These are phyloP conservation scores for Fonsecaea monophora DNA, from an alignment of 2,329 filamentous ascomycete genomes.

Conservation along the genomic window DNA sequence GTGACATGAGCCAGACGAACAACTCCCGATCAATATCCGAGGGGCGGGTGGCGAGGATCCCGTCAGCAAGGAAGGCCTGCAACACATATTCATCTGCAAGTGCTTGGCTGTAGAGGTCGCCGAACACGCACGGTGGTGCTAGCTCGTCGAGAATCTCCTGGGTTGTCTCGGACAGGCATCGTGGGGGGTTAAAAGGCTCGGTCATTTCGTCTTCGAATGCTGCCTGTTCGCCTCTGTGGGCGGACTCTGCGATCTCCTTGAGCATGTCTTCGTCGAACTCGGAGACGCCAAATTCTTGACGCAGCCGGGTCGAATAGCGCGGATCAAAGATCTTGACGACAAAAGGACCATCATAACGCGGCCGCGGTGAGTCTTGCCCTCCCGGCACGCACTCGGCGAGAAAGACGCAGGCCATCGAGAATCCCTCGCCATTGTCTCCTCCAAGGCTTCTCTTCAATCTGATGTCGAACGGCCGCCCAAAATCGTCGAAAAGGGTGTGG, in stretches of 20 bases:
- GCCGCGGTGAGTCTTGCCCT: neutral
- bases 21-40: neutral
- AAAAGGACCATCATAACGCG: conserved; percentile 1
- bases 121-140: neutral
- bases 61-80: neutral
- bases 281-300: neutral
- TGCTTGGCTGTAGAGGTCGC: neutral
- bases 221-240: neutral
- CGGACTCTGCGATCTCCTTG: neutral
- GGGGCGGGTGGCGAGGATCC: neutral
- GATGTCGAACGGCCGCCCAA: conserved; percentile 5
- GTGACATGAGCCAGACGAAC: conserved; percentile 3
- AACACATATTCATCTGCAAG: neutral
- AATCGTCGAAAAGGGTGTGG: neutral
- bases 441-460: conserved; percentile 2
- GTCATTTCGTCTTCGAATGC: neutral
- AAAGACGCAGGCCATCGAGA: conserved; percentile 6
- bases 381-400: conserved; percentile 5
- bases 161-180: neutral
- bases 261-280: neutral
- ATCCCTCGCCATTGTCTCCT: neutral
- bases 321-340: conserved; percentile 8
- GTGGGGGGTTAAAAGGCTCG: neutral
- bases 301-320: neutral
- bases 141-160: neutral